phyloP scores from a whole-genome alignment of 192 early-diverging fungal species.

The Rhizophlyctis rosea region DNA sequence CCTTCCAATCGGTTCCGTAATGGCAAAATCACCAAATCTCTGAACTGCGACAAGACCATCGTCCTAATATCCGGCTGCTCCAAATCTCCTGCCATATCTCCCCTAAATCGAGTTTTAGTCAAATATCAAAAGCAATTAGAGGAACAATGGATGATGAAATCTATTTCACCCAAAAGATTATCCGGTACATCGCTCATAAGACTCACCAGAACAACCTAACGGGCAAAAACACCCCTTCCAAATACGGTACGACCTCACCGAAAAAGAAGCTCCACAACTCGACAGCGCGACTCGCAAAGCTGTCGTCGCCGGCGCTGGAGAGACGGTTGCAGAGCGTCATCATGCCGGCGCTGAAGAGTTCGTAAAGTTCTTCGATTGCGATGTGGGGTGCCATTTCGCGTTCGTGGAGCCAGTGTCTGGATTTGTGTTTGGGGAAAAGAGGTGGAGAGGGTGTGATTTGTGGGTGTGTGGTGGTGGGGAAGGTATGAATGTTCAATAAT shows the following conservation, averaged over 20 bases:
- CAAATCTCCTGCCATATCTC: too few species aligned
- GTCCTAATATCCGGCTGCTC: constrained; percentile 58
- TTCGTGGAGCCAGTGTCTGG: neutral
- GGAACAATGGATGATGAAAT: too few species aligned
- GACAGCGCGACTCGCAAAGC: constrained; percentile 61
- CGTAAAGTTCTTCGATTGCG: constrained; percentile 56
- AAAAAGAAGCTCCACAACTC: constrained; percentile 81
- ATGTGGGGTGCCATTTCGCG: neutral
- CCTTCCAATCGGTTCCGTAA: constrained; percentile 60
- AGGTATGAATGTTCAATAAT: too few species aligned
- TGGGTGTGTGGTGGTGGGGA: too few species aligned
- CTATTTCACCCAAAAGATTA: too few species aligned
- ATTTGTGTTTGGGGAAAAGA: too few species aligned
- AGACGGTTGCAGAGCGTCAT: constrained; percentile 64
- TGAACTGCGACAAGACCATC: constrained; percentile 61
- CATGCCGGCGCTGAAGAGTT: constrained; percentile 60
- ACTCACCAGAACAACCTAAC: too few species aligned
- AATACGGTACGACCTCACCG: constrained; percentile 76
- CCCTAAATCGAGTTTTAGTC: too few species aligned
- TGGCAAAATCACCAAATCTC: constrained; percentile 65
- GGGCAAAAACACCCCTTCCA: constrained; percentile 85
- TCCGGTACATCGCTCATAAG: too few species aligned
- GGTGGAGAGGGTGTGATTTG: too few species aligned
- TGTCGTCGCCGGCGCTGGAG: constrained; percentile 64
- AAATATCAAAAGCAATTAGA: too few species aligned